Percentiles rank a stretch among this genome's conserved stretches.
Conservation (phyloP, 2,329 filamentous ascomycete species). For the Neospermospora avenae region DNA sequence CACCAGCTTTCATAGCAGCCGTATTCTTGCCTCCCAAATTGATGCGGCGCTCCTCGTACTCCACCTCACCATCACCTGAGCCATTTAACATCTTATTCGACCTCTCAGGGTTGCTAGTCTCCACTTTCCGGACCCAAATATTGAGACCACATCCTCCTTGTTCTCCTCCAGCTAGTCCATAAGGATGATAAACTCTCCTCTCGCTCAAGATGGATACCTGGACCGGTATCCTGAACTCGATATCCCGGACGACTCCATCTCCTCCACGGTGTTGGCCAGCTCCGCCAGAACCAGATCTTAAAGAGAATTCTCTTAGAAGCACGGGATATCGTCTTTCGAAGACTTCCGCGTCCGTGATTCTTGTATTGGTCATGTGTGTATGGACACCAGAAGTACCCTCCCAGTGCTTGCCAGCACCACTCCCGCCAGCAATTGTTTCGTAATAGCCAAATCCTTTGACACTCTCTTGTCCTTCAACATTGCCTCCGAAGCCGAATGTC, state of each 20-base stretch:
- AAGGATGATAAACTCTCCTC: conserved; percentile 71
- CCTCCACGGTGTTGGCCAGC: conserved; percentile 66
- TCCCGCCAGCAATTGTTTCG: conserved; percentile 78
- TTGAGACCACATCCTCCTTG: conserved; percentile 79
- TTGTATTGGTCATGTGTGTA: conserved; percentile 82
- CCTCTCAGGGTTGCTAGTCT: conserved; percentile 50
- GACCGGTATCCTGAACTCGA: conserved; percentile 75
- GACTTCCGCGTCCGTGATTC: conserved; percentile 77
- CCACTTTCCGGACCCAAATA: conserved; percentile 76
- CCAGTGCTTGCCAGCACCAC: conserved; percentile 70
- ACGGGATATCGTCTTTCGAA: conserved; percentile 77
- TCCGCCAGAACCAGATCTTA: conserved; percentile 62
- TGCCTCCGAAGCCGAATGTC: conserved; percentile 78
- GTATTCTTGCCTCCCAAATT: conserved; percentile 79
- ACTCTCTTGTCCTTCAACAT: conserved; percentile 52
- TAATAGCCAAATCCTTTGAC: conserved; percentile 83
- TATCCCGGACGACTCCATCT: conserved; percentile 73
- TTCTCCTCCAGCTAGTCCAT: conserved; percentile 78
- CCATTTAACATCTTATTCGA: conserved; percentile 38
- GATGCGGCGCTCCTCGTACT: conserved; percentile 58
- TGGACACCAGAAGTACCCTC: conserved; percentile 59
- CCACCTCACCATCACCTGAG: conserved; percentile 33
- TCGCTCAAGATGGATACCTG: conserved; percentile 79
- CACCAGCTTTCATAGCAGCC: conserved; percentile 70
- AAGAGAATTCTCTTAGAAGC: conserved; percentile 64